Evolutionary conservation across 495 filamentous ascomycete species (phyloP).

Genomic region (Viridothelium virens): DNA sequence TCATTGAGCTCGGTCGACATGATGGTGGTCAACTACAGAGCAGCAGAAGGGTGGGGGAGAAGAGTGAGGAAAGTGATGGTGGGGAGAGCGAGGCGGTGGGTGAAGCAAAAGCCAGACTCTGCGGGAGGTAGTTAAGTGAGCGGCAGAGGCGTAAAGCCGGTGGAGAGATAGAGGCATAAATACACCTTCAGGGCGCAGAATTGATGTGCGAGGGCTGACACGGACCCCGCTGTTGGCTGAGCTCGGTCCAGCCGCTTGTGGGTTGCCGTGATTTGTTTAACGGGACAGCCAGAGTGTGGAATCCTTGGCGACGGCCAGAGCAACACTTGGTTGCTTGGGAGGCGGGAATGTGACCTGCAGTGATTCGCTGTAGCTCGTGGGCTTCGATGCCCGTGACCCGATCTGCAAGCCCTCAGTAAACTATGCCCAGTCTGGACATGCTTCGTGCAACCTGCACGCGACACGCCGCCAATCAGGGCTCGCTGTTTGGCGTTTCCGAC

Average conservation of each 20-base stretch:
- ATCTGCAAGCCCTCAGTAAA: not conserved
- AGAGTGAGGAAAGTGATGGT: not conserved
- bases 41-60: too few species aligned
- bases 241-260: not conserved
- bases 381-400: not conserved
- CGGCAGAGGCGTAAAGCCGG: not conserved
- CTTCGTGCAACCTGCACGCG: not conserved
- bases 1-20: slow-evolving; percentile 7
- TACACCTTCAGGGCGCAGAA: not conserved
- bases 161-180: not conserved
- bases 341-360: slow-evolving; percentile 1
- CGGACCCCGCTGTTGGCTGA: slow-evolving; percentile 7
- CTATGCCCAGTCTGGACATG: not conserved
- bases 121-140: not conserved
- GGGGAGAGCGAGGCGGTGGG: not conserved
- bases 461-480: not conserved
- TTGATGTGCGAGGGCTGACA: slow-evolving; percentile 1
- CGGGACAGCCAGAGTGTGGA: not conserved
- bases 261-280: not conserved
- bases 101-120: not conserved
- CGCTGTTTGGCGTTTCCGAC: not conserved
- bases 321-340: not conserved
- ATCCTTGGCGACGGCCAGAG: not conserved
- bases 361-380: not conserved
- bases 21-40: not conserved